Evolutionary conservation across 1,284 basidiomycete genomes (phyloP), one percentile per base, ranked within the genome.

Genomic region (Pyrrhoderma noxium): DNA sequence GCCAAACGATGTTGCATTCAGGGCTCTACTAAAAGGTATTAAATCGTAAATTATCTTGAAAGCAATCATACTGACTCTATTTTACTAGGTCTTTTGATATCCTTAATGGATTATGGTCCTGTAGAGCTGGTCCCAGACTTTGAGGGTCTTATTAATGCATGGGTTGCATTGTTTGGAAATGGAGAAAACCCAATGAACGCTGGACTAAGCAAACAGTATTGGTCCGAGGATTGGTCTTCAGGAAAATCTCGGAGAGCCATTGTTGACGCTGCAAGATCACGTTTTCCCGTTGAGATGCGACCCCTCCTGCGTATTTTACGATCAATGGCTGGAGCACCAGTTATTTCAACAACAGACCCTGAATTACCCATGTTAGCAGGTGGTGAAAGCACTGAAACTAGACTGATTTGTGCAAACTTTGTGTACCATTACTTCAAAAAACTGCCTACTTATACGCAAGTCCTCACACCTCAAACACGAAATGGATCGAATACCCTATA

Each of bases 1-100:
- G 56, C 80, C 89, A 0, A 92, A 92, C 59, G 80, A 85, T 0
- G 77, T 89, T 22, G 88, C 87, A 1, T 91, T 84, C 65, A 80
- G 90, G 25, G 85, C 89, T 18, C 81, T 93, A 14, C 62, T 93
- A 52, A 93, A 93, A 75, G 88, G 91, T 86, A 37, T 37, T 37
- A n/a, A n/a, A n/a, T 37, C 16, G 35, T 37, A 11, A 9, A 11
- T 37, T 37, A 37, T 37, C 37, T 31, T 42, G 51, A 62, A 37
- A 58, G 38, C 25, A 8, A 47, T 53, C 62, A 34, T 57, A 41
- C 45, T n/a, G n/a, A n/a, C n/a, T n/a, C 4, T 44, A 37, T 61
- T 36, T 47, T 58, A 18, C 45, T 61, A 84, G 86, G 85, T 42
- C 74, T 90, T 35, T 53, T 90, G 19, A 80, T 88, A 51, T 75